Evolutionary conservation across 2,329 filamentous ascomycete species (phyloP).

Genomic region (Trichoderma simmonsii): DNA sequence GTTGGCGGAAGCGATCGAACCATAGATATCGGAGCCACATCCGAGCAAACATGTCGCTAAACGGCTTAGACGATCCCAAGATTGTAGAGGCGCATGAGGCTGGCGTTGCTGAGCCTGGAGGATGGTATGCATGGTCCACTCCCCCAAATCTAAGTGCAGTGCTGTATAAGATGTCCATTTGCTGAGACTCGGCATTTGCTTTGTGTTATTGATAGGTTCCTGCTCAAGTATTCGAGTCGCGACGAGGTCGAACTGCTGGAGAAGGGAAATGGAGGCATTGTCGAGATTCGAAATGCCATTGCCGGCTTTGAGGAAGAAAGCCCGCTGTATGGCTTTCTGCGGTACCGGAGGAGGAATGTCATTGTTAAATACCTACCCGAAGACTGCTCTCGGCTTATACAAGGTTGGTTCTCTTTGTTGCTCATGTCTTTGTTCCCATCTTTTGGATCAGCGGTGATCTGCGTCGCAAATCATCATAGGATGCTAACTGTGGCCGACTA

Average conservation of each 20-base stretch:
- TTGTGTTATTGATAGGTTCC: conserved; percentile 63
- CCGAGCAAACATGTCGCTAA: conserved; percentile 74
- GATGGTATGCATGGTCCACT: conserved; percentile 67
- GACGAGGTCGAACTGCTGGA: conserved; percentile 81
- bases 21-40: neutral
- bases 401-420: conserved; percentile 60
- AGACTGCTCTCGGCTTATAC: conserved; percentile 81
- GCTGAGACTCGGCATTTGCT: conserved; percentile 24
- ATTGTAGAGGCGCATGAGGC: conserved; percentile 82
- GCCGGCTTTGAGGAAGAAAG: conserved; percentile 77
- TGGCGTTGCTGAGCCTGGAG: conserved; percentile 77
- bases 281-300: conserved; percentile 77
- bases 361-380: conserved; percentile 91
- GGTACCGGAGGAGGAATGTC: conserved; percentile 85
- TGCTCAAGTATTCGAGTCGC: conserved; percentile 85
- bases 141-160: neutral
- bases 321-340: conserved; percentile 86
- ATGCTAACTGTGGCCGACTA: conserved; percentile 36
- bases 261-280: conserved; percentile 75
- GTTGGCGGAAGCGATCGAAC: neutral
- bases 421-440: neutral
- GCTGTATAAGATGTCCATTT: neutral
- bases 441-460: neutral
- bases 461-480: neutral
- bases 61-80: conserved; percentile 80